phyloP scores from a whole-genome alignment of 202 grass and related monocot species.

The Carex arenaria region DNA sequence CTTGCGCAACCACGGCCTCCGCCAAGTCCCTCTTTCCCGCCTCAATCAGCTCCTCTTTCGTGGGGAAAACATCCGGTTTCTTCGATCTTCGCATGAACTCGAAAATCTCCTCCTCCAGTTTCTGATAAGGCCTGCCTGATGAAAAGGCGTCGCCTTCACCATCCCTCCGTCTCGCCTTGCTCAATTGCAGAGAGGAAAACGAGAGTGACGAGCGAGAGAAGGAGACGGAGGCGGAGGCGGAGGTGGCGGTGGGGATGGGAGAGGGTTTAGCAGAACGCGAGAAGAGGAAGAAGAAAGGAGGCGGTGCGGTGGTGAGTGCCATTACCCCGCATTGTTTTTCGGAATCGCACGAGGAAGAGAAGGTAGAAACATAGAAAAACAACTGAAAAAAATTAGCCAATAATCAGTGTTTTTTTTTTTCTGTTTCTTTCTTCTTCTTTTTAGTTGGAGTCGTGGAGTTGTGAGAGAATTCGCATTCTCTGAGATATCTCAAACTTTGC shows the following conservation, averaged over 20 bases:
- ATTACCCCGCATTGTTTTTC: constrained; percentile 26
- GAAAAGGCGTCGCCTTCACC: background rate
- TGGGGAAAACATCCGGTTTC: constrained; percentile 73
- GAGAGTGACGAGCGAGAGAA: background rate
- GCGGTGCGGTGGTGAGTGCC: constrained; percentile 11
- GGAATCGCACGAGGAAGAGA: background rate
- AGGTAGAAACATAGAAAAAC: background rate
- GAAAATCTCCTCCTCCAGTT: constrained; percentile 78
- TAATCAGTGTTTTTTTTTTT: background rate
- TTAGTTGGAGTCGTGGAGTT: background rate
- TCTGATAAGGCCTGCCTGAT: background rate
- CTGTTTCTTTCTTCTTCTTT: background rate
- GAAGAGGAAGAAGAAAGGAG: constrained; percentile 3
- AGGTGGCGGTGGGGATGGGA: background rate
- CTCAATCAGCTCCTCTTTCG: constrained; percentile 56
- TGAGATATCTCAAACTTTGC: no score
- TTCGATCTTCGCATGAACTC: constrained; percentile 74
- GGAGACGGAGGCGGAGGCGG: background rate
- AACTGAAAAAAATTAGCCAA: background rate
- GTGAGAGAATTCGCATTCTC: background rate
- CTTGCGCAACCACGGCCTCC: constrained; percentile 43
- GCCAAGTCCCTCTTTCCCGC: constrained; percentile 68
- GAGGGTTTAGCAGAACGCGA: background rate
- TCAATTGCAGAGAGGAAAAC: background rate
- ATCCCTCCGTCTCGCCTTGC: background rate